Base-by-base conservation (phyloP, 2,329 filamentous ascomycete species). In the Verticillium nonalfalfae region DNA sequence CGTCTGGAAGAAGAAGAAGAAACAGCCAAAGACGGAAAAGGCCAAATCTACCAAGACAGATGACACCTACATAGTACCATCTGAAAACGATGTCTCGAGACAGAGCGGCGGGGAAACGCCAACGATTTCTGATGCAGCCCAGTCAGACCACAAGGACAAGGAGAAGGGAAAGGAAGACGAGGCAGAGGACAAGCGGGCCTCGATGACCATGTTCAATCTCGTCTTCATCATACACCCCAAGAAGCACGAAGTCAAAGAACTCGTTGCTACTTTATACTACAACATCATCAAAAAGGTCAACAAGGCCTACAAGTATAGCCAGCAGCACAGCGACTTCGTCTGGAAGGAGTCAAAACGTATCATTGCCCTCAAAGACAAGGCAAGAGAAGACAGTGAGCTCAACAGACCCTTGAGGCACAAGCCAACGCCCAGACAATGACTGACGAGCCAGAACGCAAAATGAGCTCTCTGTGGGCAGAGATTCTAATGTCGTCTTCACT, bases 141-240 rank as follows among this genome's bases (percentile, higher is more conserved):
- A 63, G 11, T 52, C 57, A 21, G 66, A 61, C 9, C 66, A 68
- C 35, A 69, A 69, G 59, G 75, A 74, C 45, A 67, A 69, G 45
- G 66, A 72, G 11, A 74, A 72, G n/a, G 69, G 67, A 4, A 70
- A 66, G 57, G 75, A 69, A 74, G 81, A 83, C 61, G 74, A 84
- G 62, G 74, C 80, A 50, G 81, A 89, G 64, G 81, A 86, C 70
- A 88, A 90, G 71, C 80, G 80, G 67, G 85, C 83, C 66, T 85
- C 85, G 56, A 93, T 98, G 90, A 93, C 89, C 65, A 98, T 98
- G 94, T 99, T 99, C 76, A 96, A 97, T 73, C 85, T 97, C 11
- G 93, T 98, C 31, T 98, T 98, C 73, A 90, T 97, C 58, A 79
- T 97, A 66, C 90, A 91, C 66, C 90, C 93, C 3, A 89, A 88